A percentile compares a stretch with the other conserved stretches of the same genome.
Evolutionary conservation across 2,329 filamentous ascomycete species (phyloP).

Genomic region (Dactylonectria macrodidyma): DNA sequence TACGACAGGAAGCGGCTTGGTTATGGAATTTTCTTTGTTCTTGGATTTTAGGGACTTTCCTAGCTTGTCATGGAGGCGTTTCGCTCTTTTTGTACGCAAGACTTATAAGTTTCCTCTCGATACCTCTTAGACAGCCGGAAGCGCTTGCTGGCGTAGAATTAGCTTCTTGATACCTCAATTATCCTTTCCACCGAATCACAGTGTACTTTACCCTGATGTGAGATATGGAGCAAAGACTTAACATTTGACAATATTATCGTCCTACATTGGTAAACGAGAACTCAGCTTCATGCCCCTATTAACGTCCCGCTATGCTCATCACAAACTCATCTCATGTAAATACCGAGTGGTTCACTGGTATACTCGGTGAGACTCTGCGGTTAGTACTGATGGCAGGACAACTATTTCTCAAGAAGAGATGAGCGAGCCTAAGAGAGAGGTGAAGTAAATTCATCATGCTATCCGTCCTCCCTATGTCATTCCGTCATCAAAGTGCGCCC

Average conservation of each 20-base stretch:
- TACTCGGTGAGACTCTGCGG: too few relatives aligned
- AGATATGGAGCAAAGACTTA: background rate
- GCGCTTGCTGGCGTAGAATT: slow-evolving; percentile 9
- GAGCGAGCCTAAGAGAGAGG: background rate
- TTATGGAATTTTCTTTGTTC: slow-evolving; percentile 8
- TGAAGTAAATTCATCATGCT: background rate
- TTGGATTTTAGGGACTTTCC: slow-evolving; percentile 5
- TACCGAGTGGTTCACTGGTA: too few relatives aligned
- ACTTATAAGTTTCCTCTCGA: slow-evolving; percentile 20
- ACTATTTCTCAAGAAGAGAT: background rate
- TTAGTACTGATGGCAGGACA: background rate
- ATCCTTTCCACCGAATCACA: background rate
- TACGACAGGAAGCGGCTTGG: background rate
- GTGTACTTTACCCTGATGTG: background rate
- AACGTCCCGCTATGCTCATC: too few relatives aligned
- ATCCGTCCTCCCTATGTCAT: background rate
- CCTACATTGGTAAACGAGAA: too few relatives aligned
- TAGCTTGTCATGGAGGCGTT: background rate
- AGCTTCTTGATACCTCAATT: slow-evolving; percentile 21
- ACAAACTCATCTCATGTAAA: too few relatives aligned
- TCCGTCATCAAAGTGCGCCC: too few relatives aligned
- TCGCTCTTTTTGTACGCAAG: slow-evolving; percentile 3
- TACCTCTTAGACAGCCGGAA: slow-evolving; percentile 22
- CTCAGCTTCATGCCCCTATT: too few relatives aligned
- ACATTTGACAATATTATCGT: too few relatives aligned